phyloP scores from a whole-genome alignment of 2,329 filamentous ascomycete genomes.

The Fusarium torreyae region DNA sequence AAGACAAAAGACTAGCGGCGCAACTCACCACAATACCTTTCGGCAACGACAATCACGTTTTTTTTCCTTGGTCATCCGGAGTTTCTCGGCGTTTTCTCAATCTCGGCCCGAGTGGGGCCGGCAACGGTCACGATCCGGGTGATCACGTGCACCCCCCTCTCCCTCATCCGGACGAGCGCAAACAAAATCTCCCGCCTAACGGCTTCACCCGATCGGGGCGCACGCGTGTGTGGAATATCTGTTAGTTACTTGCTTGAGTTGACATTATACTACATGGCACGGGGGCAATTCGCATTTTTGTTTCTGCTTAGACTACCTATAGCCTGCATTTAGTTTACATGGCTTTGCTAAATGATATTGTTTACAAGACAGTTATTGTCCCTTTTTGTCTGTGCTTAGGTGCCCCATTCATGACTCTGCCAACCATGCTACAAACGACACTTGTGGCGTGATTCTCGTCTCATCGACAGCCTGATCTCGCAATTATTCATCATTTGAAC shows the following conservation, averaged over 20 bases:
- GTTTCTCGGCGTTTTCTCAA: constrained; percentile 36
- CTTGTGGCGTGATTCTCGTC: not conserved
- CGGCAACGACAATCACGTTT: constrained; percentile 18
- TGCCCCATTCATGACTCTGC: not conserved
- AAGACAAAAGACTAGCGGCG: not conserved
- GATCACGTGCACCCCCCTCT: constrained; percentile 34
- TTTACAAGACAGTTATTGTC: not conserved
- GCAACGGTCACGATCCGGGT: constrained; percentile 34
- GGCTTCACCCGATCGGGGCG: constrained; percentile 30
- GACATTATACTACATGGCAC: not conserved
- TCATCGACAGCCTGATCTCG: no score
- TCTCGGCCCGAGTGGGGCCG: constrained; percentile 39
- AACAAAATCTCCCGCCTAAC: constrained; percentile 4
- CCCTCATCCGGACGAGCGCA: constrained; percentile 7
- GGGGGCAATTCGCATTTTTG: constrained; percentile 12
- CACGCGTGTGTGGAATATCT: not conserved
- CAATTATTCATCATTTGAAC: not conserved
- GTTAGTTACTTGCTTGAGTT: constrained; percentile 1
- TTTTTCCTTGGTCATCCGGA: constrained; percentile 24
- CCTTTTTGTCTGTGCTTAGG: not conserved
- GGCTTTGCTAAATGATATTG: constrained; percentile 32
- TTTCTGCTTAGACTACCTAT: constrained; percentile 34
- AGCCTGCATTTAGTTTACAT: constrained; percentile 29
- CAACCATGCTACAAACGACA: not conserved
- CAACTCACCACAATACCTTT: not conserved